Evolutionary conservation across 331 rosid genomes (phyloP), one percentile per base, ranked within the genome.

Genomic region (Acacia concinna): DNA sequence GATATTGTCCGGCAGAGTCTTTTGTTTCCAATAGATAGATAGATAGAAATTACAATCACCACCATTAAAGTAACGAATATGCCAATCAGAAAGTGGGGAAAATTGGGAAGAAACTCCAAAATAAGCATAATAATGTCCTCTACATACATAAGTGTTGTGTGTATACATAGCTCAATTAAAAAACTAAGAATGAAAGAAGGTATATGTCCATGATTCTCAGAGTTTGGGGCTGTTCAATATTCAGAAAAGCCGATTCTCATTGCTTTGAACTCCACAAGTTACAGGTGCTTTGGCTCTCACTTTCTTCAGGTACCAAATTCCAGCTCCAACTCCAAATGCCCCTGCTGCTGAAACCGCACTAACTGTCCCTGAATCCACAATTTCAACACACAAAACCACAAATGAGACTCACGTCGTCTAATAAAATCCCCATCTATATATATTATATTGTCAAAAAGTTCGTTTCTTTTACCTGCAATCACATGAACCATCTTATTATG

Each of bases 221-320:
- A 6, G 18, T 63, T 41, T 46, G 75, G 52, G 75, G 52, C 3
- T 6, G 28, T 4, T 35, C 47, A 4, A 54, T 74, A 64, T 78
- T 94, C 85, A 96, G 84, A 96, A 96, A 87, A 91, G 93, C 82
- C 98, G 88, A 75, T 96, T 96, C 41, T 91, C 98, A 21, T 91
- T 96, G 82, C 64, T 89, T 85, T 96, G 98, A 80, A 96, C 97
- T 79, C 99, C 98, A 83, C 97, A 91, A 14, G 97, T 90, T 2
- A 89, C 92, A 46, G 97, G 96, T 71, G 97, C 90, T 87, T 86
- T 91, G 28, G 90, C 93, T 74, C 90, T 91, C 83, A 90, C 84
- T 90, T 87, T 96, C 88, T 78, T 85, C 77, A 89, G 38, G 85
- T 86, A 91, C 97, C 96, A 93, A 81, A 93, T 82, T 44, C 86